A percentile compares a stretch with the other conserved stretches of the same genome.
Evolutionary conservation across 192 early-diverging fungal genomes (phyloP).

Genomic region (Mortierella claussenii): DNA sequence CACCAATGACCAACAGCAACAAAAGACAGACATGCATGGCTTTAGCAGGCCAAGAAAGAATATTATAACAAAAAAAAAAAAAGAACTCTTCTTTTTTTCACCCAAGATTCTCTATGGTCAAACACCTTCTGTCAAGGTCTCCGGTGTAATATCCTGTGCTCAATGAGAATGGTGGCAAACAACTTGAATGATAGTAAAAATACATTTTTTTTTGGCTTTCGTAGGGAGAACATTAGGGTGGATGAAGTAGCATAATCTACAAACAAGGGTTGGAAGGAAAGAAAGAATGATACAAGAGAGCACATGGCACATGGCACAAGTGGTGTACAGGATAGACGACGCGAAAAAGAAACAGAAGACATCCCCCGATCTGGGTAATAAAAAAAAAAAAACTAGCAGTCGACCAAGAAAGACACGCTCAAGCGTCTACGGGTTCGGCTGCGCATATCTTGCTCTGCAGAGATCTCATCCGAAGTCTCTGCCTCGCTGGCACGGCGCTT

Average conservation of each 20-base stretch:
- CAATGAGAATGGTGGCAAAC: neutral
- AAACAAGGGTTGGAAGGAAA: conserved; percentile 6
- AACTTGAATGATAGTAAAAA: neutral
- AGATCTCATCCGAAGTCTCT: conserved; percentile 8
- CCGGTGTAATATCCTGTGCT: neutral
- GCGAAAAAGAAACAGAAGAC: conserved; percentile 8
- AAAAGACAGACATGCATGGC: neutral
- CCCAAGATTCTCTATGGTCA: neutral
- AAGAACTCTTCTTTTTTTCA: neutral
- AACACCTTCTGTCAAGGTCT: neutral
- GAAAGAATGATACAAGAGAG: no score
- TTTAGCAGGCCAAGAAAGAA: neutral
- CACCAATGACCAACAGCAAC: neutral
- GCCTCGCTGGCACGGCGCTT: conserved; percentile 32
- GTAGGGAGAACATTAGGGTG: conserved; percentile 1
- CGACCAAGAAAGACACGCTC: conserved; percentile 45
- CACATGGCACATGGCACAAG: no score
- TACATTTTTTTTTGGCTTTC: neutral
- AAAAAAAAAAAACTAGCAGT: conserved; percentile 21
- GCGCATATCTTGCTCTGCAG: conserved; percentile 15
- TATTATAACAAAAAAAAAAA: neutral
- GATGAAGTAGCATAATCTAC: conserved; percentile 12
- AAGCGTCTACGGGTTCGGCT: conserved; percentile 38
- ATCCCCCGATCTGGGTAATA: neutral
- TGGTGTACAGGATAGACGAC: no score